Base-by-base conservation (phyloP, 2,329 filamentous ascomycete species). In the Ophiostoma perfectum region DNA sequence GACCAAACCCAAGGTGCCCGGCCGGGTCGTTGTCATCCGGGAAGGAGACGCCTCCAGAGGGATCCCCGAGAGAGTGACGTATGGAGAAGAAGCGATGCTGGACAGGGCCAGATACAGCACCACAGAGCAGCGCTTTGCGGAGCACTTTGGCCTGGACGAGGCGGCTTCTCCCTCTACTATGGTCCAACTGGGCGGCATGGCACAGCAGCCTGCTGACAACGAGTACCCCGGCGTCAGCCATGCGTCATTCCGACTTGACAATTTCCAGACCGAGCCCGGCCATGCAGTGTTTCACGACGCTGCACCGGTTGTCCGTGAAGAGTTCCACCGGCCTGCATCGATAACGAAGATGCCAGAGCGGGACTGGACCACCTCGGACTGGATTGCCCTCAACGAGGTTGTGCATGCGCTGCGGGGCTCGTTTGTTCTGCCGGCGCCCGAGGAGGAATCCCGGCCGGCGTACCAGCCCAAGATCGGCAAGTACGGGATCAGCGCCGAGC, bases 1-100 rank as follows among this genome's bases (percentile, higher is more conserved):
- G 0, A 74, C 85, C 18, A 88, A 87, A 73, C 81, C 83, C 3
- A 85, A 81, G 70, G 86, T 83, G 2, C 84, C 83, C 0, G 85
- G 85, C 4, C 81, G 83, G 0, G 82, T 87, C 0, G 85, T 88
- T 14, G 84, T 85, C 69, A 87, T 87, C 71, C 38, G 39, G 16
- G 60, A 63, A 8, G 60, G 60, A 7, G 39, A 63, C 42, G 38
- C 60, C 14, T 16, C n/a, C 5, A 16, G 12, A 2, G 60, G 60
- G 1, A 82, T 82, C 0, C 82, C 80, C 75, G 83, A 79, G 74
- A 81, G 81, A 0, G 75, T 82, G 6, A 82, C 67, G 2, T 72
- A 78, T 1, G 78, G 80, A 9, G 80, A 83, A 70, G 78, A 78
- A 2, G 74, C 7, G 12, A 41, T 42, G 18, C 7, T 55, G 36